Base-by-base conservation (phyloP, 2,329 filamentous ascomycete species). In the Alternaria metachromatica region DNA sequence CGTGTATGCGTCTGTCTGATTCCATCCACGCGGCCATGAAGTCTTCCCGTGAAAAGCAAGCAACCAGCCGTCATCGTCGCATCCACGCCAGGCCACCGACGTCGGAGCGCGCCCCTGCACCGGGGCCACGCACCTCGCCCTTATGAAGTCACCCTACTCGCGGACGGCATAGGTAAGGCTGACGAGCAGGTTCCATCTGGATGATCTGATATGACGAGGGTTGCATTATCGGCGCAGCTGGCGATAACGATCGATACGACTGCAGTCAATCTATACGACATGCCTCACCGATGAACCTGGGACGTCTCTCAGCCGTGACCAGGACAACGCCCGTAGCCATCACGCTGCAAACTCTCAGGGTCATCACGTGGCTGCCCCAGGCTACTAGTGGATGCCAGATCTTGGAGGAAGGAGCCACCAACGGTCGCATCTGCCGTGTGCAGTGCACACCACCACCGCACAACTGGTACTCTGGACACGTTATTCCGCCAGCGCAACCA, bases 31-130 rank as follows among this genome's bases (percentile, higher is more conserved):
- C 49, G 20, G 23, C 54, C 43, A 48, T 48, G 43, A 33, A n/a
- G 43, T 48, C 13, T 41, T 23, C 28, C 13, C n/a, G 49, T 53
- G 49, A 25, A 37, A 53, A 41, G 53, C 37, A 45, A 30, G 41
- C 54, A 33, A 5, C 41, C 33, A 46, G 44, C 44, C 44, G 44
- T 46, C 23, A 23, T 20, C 53, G 53, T 55, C 37, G 49, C 54
- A 46, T 58, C 50, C 10, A 53, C 49, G 13, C 25, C 65, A 63
- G 49, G 54, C 60, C 56, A 53, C 51, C 71, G 54, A 65, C 58
- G 51, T 70, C 71, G 72, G 72, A 60, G 58, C 60, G 48, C 62
- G 60, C 62, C 71, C 69, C 69, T 55, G 65, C 64, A 28, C 37
- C 33, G 63, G 68, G 66, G 69, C 72, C 70, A 69, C 58, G 61